These are phyloP conservation scores for Pythium guiyangense DNA, from an alignment of 352 stramenopile species.

Conservation along the genomic window DNA sequence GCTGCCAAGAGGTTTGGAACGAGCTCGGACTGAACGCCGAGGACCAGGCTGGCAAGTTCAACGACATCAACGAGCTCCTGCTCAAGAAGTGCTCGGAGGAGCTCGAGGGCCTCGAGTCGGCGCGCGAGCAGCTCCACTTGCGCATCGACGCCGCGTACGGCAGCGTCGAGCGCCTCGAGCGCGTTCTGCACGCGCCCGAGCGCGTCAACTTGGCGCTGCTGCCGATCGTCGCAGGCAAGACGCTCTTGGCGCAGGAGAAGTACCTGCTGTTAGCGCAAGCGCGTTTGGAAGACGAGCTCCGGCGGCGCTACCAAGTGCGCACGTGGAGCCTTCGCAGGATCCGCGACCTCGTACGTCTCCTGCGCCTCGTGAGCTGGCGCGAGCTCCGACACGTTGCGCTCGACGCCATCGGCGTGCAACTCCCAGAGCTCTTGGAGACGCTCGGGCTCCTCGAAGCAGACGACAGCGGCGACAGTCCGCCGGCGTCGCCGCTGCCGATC, in stretches of 20 bases:
- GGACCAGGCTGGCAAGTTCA: slow-evolving; percentile 49
- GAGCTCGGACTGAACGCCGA: slow-evolving; percentile 50
- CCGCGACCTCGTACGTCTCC: slow-evolving; percentile 22
- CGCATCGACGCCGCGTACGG: slow-evolving; percentile 36
- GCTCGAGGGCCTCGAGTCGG: slow-evolving; percentile 44
- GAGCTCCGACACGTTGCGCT: slow-evolving; percentile 44
- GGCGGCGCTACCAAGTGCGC: slow-evolving; percentile 31
- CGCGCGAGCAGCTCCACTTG: slow-evolving; percentile 37
- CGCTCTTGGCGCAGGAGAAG: slow-evolving; percentile 54
- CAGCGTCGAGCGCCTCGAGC: slow-evolving; percentile 43
- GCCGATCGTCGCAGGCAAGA: slow-evolving; percentile 23
- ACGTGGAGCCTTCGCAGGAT: slow-evolving; percentile 31
- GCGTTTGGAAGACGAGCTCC: slow-evolving; percentile 38
- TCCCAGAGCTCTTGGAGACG: slow-evolving; percentile 3
- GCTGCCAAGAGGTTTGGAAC: slow-evolving; percentile 65
- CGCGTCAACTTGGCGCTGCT: slow-evolving; percentile 38
- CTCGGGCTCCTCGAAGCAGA: slow-evolving; percentile 17
- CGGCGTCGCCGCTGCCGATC: slow-evolving; percentile 10
- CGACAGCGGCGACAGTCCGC: slow-evolving; percentile 17
- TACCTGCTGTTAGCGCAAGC: slow-evolving; percentile 26
- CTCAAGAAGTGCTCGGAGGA: slow-evolving; percentile 60
- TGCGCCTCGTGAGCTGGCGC: slow-evolving; percentile 29
- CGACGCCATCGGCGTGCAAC: slow-evolving; percentile 20
- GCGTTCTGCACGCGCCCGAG: slow-evolving; percentile 26
- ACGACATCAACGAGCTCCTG: slow-evolving; percentile 54